Evolutionary conservation across 75 land plant genomes (phyloP).

Genomic region (Gnetum montanum): DNA sequence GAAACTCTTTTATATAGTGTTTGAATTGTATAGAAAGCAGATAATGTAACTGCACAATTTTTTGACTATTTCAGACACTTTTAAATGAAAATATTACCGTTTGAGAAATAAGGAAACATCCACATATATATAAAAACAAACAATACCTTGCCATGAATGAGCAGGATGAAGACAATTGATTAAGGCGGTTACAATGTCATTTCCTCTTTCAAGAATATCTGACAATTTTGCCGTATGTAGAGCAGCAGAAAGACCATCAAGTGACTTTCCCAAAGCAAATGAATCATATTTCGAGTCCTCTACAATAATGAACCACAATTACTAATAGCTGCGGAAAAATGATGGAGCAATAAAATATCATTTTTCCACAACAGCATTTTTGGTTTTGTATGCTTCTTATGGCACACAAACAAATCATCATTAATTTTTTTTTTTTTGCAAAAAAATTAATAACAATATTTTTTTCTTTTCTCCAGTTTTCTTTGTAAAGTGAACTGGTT

Average conservation of each 20-base stretch:
- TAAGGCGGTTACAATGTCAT: conserved; percentile 28
- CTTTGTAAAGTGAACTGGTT: too few species aligned
- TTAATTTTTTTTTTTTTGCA: not conserved
- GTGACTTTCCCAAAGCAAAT: conserved; percentile 38
- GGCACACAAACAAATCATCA: not conserved
- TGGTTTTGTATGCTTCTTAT: not conserved
- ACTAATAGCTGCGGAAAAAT: not conserved
- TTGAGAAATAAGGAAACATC: not conserved
- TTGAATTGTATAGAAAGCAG: conserved; percentile 38
- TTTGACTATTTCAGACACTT: not conserved
- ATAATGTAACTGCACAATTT: conserved; percentile 56
- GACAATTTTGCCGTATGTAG: conserved; percentile 34
- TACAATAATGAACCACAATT: conserved; percentile 7
- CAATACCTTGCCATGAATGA: conserved; percentile 60
- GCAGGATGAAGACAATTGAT: conserved; percentile 32
- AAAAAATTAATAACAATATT: too few species aligned
- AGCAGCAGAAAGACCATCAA: conserved; percentile 48
- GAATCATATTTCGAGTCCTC: conserved; percentile 22
- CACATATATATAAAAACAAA: not conserved
- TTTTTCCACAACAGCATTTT: not conserved
- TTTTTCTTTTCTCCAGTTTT: too few species aligned
- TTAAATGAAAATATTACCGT: not conserved
- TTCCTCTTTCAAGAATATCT: conserved; percentile 32
- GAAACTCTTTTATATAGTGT: conserved; percentile 42
- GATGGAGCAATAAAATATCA: too few species aligned